phyloP scores from a whole-genome alignment of 495 filamentous ascomycete species.

The Cercophora samala region DNA sequence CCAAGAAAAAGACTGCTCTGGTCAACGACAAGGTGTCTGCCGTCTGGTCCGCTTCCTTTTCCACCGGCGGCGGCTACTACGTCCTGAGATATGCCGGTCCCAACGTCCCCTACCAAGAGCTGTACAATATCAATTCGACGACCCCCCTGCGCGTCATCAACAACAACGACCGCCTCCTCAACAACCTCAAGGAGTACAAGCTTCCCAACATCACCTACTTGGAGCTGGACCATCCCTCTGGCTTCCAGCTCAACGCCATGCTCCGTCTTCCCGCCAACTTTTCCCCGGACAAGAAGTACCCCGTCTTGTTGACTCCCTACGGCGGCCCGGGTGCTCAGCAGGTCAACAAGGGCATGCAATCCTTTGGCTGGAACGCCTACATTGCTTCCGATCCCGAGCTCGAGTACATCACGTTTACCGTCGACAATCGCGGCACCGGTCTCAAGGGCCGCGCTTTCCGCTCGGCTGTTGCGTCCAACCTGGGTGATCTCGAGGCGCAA shows the following conservation, averaged over 20 bases:
- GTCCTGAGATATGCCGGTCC: constrained; percentile 56
- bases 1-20: constrained; percentile 45
- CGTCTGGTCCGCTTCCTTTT: constrained; percentile 55
- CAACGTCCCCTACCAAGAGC: constrained; percentile 54
- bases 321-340: constrained; percentile 54
- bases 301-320: constrained; percentile 54
- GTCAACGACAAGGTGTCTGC: constrained; percentile 49
- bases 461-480: constrained; percentile 42
- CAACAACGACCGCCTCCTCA: constrained; percentile 46
- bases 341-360: constrained; percentile 44
- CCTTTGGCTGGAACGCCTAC: constrained; percentile 49
- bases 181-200: constrained; percentile 45
- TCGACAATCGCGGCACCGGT: constrained; percentile 58
- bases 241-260: constrained; percentile 47
- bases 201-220: constrained; percentile 51
- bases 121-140: constrained; percentile 47
- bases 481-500: constrained; percentile 52
- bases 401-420: constrained; percentile 52
- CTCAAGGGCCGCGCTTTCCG: constrained; percentile 53
- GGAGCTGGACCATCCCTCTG: constrained; percentile 46
- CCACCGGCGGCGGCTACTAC: constrained; percentile 50
- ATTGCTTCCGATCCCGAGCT: constrained; percentile 56
- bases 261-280: constrained; percentile 51
- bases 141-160: constrained; percentile 47
- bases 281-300: constrained; percentile 52